Conservation (phyloP, 805 yeast species). For the Tetrapisispora iriomotensis region DNA sequence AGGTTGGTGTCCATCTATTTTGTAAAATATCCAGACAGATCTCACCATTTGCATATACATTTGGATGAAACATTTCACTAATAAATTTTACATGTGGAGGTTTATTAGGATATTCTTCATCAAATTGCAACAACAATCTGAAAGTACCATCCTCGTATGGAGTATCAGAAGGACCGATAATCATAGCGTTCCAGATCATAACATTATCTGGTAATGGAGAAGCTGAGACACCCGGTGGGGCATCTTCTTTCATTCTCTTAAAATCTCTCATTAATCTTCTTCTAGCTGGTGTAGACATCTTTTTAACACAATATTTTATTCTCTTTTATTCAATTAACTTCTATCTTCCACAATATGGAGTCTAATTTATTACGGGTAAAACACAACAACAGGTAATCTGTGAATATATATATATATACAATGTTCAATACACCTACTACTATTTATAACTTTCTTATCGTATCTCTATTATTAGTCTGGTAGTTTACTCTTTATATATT, state of each 20-base stretch:
- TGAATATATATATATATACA: too few species aligned
- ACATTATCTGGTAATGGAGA: conserved; percentile 95
- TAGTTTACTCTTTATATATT: too few species aligned
- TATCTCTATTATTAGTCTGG: too few species aligned
- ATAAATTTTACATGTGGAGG: conserved; percentile 90
- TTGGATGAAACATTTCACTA: conserved; percentile 95
- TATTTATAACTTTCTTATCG: too few species aligned
- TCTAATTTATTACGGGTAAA: too few species aligned
- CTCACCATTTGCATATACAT: conserved; percentile 92
- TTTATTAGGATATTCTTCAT: conserved; percentile 94
- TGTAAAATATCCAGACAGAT: conserved; percentile 91
- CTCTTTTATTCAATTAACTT: too few species aligned
- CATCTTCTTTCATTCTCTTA: conserved; percentile 94
- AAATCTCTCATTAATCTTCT: conserved; percentile 98
- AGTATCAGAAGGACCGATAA: conserved; percentile 94
- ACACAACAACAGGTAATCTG: too few species aligned
- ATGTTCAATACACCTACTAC: too few species aligned
- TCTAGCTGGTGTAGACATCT: conserved; percentile 97
- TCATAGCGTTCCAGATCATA: conserved; percentile 95
- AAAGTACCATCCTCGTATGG: conserved; percentile 98
- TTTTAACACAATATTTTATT: not conserved
- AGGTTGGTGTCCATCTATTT: conserved; percentile 97
- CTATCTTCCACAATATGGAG: too few species aligned
- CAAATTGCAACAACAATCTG: conserved; percentile 74
- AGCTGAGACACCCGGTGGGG: conserved; percentile 96